Evolutionary conservation across 345 rosid species (phyloP).

Genomic region (Brassica cretica): DNA sequence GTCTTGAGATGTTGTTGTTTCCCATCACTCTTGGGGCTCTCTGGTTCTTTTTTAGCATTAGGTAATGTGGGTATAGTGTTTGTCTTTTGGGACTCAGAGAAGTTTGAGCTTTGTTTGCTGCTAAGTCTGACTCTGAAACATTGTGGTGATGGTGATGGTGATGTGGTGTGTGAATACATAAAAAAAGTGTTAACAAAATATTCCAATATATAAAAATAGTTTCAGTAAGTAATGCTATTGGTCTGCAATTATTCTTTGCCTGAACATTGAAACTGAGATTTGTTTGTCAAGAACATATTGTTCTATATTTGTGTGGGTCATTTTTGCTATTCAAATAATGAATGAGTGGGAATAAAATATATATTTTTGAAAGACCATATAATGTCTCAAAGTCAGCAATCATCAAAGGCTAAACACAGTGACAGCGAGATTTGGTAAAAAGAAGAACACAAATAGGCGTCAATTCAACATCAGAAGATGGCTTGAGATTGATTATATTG

Average conservation of each 20-base stretch:
- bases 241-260: not conserved
- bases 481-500: conserved; percentile 63
- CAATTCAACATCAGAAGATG: conserved; percentile 55
- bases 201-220: conserved; percentile 47
- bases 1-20: conserved; percentile 43
- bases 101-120: conserved; percentile 53
- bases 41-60: conserved; percentile 17
- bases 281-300: conserved; percentile 23
- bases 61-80: conserved; percentile 52
- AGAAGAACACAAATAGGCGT: conserved; percentile 46
- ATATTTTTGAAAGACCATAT: not conserved
- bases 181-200: conserved; percentile 59
- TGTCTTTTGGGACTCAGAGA: conserved; percentile 49
- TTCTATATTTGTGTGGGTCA: conserved; percentile 12
- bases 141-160: conserved; percentile 45
- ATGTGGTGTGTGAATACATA: conserved; percentile 67
- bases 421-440: not conserved
- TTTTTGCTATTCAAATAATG: conserved; percentile 3
- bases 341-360: not conserved
- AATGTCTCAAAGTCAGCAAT: not conserved
- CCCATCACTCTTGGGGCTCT: conserved; percentile 21
- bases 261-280: not conserved
- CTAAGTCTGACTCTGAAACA: conserved; percentile 47
- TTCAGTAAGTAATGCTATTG: conserved; percentile 33
- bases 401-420: not conserved